Base-by-base conservation (phyloP, 1,139 yeast species). In the Taphrina wiesneri region DNA sequence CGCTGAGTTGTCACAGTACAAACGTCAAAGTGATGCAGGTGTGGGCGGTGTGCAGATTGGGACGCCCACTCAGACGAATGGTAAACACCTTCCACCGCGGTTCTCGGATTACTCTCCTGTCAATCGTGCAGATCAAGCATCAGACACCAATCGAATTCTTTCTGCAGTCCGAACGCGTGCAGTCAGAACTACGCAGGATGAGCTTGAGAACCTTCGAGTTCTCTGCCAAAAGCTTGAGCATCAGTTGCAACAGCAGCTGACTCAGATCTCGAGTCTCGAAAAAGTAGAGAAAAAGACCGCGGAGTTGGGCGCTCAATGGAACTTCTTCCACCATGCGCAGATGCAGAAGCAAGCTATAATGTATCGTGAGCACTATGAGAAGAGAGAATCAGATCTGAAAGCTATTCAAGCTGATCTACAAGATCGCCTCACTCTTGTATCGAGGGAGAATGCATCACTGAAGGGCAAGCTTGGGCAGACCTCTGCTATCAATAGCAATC, bases 281-380 rank as follows among this genome's bases (percentile, higher is more conserved):
- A 17, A 30, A 21, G 34, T 30, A 26, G 54, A 49, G 39, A 26
- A 49, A 23, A 49, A 28, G 54, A 49, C 54, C 21, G 36, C 36
- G 17, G 54, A 49, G 36, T 36, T 49, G 11, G 54, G 54, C 26
- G 54, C 54, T 9, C 54, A 49, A 19, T 49, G 54, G 54, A 49
- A 49, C 39, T 30, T 28, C 28, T 49, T 49, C 26, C 54, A 49
- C 17, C 54, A 49, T 17, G 54, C 54, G 6, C 54, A 49, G 9
- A 49, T 49, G 54, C 54, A 49, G 54, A 49, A 49, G 21, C 54
- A 49, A 49, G 54, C 54, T 6, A 17, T 23, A 2, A 28, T 49
- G 36, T 49, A 28, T 25, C 36, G 36, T n/a, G 34, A 26, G 23
- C 54, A 49, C 17, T 17, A 19, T 21, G 54, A 49, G 54, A 23